A percentile compares a stretch with the other conserved stretches of the same genome.
Conservation (phyloP, 2,329 filamentous ascomycete species). For the Epicoccum sorghinum region DNA sequence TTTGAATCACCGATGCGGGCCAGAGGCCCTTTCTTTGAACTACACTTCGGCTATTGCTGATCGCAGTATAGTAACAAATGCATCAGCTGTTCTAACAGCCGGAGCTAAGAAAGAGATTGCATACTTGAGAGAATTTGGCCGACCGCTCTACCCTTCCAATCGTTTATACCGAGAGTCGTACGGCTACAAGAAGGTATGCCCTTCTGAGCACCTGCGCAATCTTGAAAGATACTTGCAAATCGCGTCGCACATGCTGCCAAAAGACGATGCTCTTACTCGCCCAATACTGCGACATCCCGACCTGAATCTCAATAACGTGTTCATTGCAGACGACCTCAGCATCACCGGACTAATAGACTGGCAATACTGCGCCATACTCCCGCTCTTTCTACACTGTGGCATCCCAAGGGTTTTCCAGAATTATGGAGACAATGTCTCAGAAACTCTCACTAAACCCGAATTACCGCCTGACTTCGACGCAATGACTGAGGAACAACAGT, state of each 20-base stretch:
- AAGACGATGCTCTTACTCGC: constrained; percentile 15
- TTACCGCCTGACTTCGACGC: constrained; percentile 31
- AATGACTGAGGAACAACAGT: constrained; percentile 30
- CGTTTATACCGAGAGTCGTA: constrained; percentile 41
- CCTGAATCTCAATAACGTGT: constrained; percentile 40
- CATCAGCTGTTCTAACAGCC: constrained; percentile 34
- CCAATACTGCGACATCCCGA: constrained; percentile 44
- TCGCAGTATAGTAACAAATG: too few species aligned
- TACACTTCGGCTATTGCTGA: too few species aligned
- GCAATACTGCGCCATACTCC: constrained; percentile 48
- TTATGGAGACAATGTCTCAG: constrained; percentile 43
- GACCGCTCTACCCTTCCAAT: constrained; percentile 39
- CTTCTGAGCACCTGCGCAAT: constrained; percentile 33
- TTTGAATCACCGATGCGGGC: too few species aligned
- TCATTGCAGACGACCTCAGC: constrained; percentile 23
- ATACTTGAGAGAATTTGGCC: constrained; percentile 37
- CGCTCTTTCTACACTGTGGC: constrained; percentile 46
- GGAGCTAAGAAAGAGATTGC: constrained; percentile 43
- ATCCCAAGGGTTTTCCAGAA: constrained; percentile 52
- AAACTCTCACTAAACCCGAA: constrained; percentile 26
- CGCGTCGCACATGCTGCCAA: constrained; percentile 30
- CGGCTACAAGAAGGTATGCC: constrained; percentile 37
- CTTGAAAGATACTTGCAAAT: constrained; percentile 39
- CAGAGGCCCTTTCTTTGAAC: too few species aligned
- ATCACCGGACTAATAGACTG: constrained; percentile 49